These are phyloP conservation scores for Pestalotiopsis sp. DNA, from an alignment of 2,329 filamentous ascomycete genomes.

Conservation along the genomic window DNA sequence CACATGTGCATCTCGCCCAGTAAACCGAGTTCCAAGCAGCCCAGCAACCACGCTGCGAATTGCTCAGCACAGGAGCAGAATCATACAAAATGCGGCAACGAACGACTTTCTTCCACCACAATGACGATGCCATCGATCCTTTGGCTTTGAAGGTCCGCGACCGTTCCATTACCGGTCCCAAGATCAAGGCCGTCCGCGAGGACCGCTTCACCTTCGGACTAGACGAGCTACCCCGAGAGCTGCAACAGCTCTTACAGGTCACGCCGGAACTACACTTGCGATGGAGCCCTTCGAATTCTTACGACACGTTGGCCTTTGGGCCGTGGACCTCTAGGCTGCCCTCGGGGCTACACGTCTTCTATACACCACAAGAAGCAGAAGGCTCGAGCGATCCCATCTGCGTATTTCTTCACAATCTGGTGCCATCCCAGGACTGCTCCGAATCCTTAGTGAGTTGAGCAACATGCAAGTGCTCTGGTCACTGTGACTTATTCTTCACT, in stretches of 20 bases:
- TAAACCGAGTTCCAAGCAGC: background rate
- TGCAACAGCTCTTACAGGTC: conserved; percentile 62
- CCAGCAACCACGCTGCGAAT: background rate
- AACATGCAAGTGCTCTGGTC: conserved; percentile 30
- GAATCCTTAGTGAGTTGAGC: conserved; percentile 30
- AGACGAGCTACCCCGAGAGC: conserved; percentile 71
- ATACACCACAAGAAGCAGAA: conserved; percentile 54
- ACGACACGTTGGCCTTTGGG: conserved; percentile 52
- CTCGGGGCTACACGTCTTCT: conserved; percentile 81
- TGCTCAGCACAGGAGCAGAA: background rate
- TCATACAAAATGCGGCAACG: conserved; percentile 67
- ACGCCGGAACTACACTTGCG: conserved; percentile 76
- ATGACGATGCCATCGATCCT: conserved; percentile 66
- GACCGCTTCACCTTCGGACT: conserved; percentile 75
- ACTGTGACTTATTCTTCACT: conserved; percentile 59
- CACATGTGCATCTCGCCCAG: background rate
- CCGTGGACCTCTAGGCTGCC: conserved; percentile 77
- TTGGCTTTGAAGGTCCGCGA: conserved; percentile 59
- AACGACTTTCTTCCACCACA: conserved; percentile 75
- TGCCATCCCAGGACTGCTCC: conserved; percentile 37
- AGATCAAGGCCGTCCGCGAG: conserved; percentile 71
- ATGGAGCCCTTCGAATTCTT: conserved; percentile 67
- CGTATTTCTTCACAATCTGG: conserved; percentile 34
- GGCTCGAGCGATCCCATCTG: conserved; percentile 23
- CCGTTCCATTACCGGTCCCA: conserved; percentile 55